Evolutionary conservation across 2,329 filamentous ascomycete species (phyloP), one percentile per base, ranked within the genome.

Genomic region (Hymenoscyphus salicellus): DNA sequence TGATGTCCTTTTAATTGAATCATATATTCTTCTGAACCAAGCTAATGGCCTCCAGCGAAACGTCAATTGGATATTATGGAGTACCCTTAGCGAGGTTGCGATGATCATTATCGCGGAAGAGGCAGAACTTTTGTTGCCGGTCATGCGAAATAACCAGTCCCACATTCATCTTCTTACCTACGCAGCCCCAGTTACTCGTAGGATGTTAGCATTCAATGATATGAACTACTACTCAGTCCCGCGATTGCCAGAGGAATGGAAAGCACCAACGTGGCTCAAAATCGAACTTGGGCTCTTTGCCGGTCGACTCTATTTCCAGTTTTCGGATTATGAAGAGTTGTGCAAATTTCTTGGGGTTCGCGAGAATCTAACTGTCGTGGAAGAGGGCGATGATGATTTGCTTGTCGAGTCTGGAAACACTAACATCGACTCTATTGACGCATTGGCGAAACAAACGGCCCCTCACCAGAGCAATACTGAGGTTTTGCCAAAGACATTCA

Each of bases 21-120:
- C n/a, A 32, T 7, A 32, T 33, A 33, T 33, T 11, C 8, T 10
- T 20, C 7, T 17, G 20, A 23, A 20, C 17, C 5, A 20, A 46
- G n/a, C 43, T 46, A 46, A 46, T 20, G 1, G 2, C 7, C 26
- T 23, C 6, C 3, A 49, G 43, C 55, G 64, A 62, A 68, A 7
- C 0, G 83, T 88, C 0, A 83, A 86, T 30, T 91, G 86, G 86
- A 71, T 91, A 1, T 73, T 90, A 0, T 89, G 83, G 81, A 84
- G 81, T 64, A 68, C 69, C 0, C n/a, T 68, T 0, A 76, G 77
- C 0, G 70, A 83, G 7, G 81, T 78, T 0, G 87, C 82, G 0
- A 66, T 91, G 0, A 72, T 90, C 1, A 71, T 90, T 1, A 85
- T 84, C 32, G 84, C 86, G 0, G 87, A 90, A 68, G 88, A 91